phyloP scores from a whole-genome alignment of 257 asterid species.

The Solanum chiquidenum region DNA sequence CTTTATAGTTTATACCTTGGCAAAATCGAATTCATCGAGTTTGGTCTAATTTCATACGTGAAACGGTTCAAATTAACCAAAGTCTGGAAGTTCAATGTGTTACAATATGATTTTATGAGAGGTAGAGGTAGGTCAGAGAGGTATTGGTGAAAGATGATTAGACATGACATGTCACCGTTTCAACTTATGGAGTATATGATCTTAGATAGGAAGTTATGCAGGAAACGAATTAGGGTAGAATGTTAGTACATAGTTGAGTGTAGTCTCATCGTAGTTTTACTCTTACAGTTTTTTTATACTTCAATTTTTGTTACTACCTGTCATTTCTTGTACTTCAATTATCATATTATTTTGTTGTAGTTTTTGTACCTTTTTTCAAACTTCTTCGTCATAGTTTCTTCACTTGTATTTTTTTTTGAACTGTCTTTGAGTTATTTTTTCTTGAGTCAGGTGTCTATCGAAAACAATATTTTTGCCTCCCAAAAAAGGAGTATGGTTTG shows the following conservation, averaged over 20 bases:
- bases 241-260: not conserved
- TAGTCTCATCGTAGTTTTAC: not conserved
- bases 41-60: not conserved
- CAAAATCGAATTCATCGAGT: not conserved
- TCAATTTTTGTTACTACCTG: not conserved
- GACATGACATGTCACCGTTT: accelerated
- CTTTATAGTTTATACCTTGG: not conserved
- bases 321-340: not conserved
- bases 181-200: not conserved
- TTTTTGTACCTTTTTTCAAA: too few species aligned
- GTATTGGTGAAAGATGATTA: too few species aligned
- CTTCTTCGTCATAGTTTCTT: too few species aligned
- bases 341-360: not conserved
- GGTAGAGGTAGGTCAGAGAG: too few species aligned
- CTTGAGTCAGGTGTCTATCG: not conserved
- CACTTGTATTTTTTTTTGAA: too few species aligned
- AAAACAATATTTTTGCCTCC: not conserved
- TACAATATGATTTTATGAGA: not conserved
- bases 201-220: not conserved
- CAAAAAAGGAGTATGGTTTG: not conserved
- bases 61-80: too few species aligned
- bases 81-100: not conserved
- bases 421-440: too few species aligned
- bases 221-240: not conserved
- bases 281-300: too few species aligned